phyloP scores from a whole-genome alignment of 2,329 filamentous ascomycete species.

The Colletotrichum sp. region DNA sequence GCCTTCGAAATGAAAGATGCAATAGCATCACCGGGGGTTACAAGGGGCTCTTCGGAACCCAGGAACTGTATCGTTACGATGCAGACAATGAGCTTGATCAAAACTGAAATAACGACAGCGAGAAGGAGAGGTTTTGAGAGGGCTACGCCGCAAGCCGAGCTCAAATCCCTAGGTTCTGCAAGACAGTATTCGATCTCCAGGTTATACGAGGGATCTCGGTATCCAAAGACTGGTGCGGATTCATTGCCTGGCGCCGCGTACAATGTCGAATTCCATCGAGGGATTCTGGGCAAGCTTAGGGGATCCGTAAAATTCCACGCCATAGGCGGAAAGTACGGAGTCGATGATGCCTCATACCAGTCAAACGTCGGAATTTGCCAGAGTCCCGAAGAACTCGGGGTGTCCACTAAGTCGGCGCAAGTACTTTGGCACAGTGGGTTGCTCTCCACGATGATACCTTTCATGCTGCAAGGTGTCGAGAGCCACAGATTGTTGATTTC shows the following conservation, averaged over 20 bases:
- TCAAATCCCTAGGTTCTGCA: not conserved
- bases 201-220: not conserved
- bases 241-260: not conserved
- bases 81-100: not conserved
- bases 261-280: not conserved
- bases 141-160: not conserved
- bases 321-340: not conserved
- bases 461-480: not conserved
- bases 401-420: not conserved
- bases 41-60: not conserved
- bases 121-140: not conserved
- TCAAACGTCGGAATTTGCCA: not conserved
- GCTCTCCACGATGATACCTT: not conserved
- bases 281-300: fast-evolving
- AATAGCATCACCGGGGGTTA: not conserved
- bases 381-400: not conserved
- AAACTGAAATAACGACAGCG: not conserved
- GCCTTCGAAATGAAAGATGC: not conserved
- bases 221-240: not conserved
- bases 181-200: not conserved
- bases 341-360: not conserved
- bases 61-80: not conserved
- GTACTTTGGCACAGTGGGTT: not conserved
- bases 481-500: conserved; percentile 2
- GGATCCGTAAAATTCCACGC: not conserved